Evolutionary conservation across 1,284 basidiomycete species (phyloP).

Genomic region (Flammula alnicola): DNA sequence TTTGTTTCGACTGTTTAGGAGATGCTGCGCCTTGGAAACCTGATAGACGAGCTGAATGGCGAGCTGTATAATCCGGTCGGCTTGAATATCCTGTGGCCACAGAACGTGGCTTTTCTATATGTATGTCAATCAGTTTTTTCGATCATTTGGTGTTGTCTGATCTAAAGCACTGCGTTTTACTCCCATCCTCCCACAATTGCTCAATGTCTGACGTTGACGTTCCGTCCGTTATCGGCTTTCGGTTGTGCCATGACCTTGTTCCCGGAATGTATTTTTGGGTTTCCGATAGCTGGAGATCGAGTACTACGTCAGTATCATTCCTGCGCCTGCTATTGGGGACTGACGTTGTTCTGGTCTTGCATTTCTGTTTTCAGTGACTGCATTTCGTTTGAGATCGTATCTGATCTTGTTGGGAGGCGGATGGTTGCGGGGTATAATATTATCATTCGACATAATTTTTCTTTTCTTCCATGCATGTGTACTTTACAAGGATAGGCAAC

Average conservation of each 20-base stretch:
- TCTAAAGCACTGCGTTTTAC: too few relatives aligned
- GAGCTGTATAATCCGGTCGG: conserved; percentile 80
- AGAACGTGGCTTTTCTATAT: conserved; percentile 81
- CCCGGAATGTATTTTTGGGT: neutral
- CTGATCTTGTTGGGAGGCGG: too few relatives aligned
- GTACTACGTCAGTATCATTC: conserved; percentile 58
- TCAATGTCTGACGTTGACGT: neutral
- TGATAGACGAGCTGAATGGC: conserved; percentile 69
- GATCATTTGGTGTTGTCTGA: conserved; percentile 17
- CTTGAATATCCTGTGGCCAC: conserved; percentile 81
- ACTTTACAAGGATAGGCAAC: too few relatives aligned
- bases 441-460: too few relatives aligned
- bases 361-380: too few relatives aligned
- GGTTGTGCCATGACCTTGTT: neutral
- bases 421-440: too few relatives aligned
- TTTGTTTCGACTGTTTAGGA: conserved; percentile 51
- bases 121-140: conserved; percentile 53
- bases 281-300: conserved; percentile 71
- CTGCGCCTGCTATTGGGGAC: neutral
- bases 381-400: too few relatives aligned
- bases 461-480: too few relatives aligned
- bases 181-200: too few relatives aligned
- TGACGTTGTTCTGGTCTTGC: too few relatives aligned
- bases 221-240: neutral
- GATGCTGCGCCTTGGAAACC: conserved; percentile 67